A percentile compares a stretch with the other conserved stretches of the same genome.
phyloP scores from a whole-genome alignment of 2,329 filamentous ascomycete genomes.

The Fusarium vanettenii region DNA sequence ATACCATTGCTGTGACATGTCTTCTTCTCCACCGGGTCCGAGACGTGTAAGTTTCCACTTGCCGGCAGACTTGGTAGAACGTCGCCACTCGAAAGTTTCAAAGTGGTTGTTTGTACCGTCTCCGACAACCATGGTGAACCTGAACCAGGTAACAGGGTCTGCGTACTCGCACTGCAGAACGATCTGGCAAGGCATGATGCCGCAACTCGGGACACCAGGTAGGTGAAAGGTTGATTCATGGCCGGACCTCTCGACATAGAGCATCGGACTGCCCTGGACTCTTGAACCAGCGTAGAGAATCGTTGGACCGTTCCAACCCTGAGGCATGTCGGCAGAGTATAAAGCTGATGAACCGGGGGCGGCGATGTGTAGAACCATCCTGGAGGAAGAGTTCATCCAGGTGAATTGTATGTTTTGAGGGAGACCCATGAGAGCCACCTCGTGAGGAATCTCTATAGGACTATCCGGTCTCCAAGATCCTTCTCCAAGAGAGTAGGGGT shows the following conservation, averaged over 20 bases:
- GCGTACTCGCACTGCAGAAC: slow-evolving; percentile 11
- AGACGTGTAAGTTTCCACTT: slow-evolving; percentile 31
- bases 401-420: slow-evolving; percentile 28
- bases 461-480: background rate
- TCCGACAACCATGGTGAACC: slow-evolving; percentile 26
- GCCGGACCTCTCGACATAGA: background rate
- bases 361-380: slow-evolving; percentile 17
- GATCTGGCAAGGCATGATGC: slow-evolving; percentile 5
- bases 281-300: slow-evolving; percentile 11
- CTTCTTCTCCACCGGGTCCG: background rate
- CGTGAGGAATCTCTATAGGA: slow-evolving; percentile 15
- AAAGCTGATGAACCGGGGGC: background rate
- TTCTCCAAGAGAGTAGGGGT: background rate
- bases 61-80: slow-evolving; percentile 4
- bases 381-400: slow-evolving; percentile 23
- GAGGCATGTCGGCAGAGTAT: slow-evolving; percentile 27
- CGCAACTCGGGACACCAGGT: slow-evolving; percentile 5
- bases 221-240: slow-evolving; percentile 22
- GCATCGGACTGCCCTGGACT: slow-evolving; percentile 12
- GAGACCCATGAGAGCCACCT: slow-evolving; percentile 20
- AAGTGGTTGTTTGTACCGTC: background rate
- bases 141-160: background rate
- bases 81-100: slow-evolving; percentile 28
- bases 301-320: slow-evolving; percentile 5
- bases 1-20: background rate